Conservation (phyloP, 2,329 filamentous ascomycete genomes). For the Colletotrichum sp. region DNA sequence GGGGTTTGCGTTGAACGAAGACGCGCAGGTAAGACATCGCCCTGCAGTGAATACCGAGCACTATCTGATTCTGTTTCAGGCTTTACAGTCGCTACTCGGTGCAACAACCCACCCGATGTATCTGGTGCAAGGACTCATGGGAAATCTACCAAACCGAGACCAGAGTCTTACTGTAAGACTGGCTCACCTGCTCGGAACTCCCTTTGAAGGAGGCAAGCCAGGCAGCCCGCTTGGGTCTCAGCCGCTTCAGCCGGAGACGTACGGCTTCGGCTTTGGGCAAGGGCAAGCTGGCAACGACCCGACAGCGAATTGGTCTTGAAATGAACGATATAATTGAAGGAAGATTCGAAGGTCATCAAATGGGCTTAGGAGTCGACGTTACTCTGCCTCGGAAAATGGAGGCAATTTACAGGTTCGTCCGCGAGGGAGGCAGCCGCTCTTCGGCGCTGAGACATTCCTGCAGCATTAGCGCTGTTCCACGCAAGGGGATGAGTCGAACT, state of each 20-base stretch:
- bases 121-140: conserved; percentile 16
- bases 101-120: conserved; percentile 19
- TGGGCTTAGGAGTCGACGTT: neutral
- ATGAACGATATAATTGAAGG: neutral
- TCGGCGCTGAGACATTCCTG: neutral
- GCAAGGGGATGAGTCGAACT: neutral
- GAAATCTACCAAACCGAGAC: conserved; percentile 19
- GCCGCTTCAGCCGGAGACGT: conserved; percentile 16
- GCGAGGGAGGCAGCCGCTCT: neutral
- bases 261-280: conserved; percentile 17
- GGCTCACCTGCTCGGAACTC: conserved; percentile 8
- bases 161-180: conserved; percentile 5
- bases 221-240: conserved; percentile 17
- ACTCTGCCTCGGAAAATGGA: neutral
- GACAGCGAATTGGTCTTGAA: conserved; percentile 10
- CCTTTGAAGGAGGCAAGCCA: conserved; percentile 5
- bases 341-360: neutral
- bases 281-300: conserved; percentile 14
- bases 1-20: neutral
- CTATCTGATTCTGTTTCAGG: neutral
- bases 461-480: neutral
- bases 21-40: conserved; percentile 8
- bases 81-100: conserved; percentile 2
- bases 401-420: neutral
- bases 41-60: neutral